Conservation (phyloP, 2,329 filamentous ascomycete genomes). For the Aureobasidium zeae region DNA sequence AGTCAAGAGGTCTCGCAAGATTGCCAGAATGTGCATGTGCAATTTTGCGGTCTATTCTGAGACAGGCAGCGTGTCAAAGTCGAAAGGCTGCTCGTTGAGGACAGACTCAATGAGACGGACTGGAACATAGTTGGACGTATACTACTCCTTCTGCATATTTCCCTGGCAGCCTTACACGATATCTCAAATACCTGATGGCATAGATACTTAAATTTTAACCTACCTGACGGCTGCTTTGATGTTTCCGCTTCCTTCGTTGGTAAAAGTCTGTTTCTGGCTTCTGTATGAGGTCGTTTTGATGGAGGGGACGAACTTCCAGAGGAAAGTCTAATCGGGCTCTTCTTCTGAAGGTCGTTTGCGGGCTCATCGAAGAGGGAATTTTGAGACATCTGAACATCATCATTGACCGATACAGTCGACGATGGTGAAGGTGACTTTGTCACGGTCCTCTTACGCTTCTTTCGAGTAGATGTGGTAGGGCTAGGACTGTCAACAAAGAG, state of each 20-base stretch:
- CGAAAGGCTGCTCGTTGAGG: not conserved
- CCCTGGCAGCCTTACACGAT: not conserved
- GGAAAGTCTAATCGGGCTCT: not conserved
- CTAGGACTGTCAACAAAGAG: not conserved
- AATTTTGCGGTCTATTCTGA: not conserved
- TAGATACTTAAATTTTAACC: conserved; percentile 3
- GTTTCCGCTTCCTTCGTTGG: not conserved
- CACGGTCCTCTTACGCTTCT: not conserved
- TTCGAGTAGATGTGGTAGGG: not conserved
- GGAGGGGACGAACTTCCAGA: not conserved
- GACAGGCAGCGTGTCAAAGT: not conserved
- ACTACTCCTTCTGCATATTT: not conserved
- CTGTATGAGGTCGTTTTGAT: not conserved
- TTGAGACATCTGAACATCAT: conserved; percentile 13
- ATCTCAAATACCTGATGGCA: too few relatives aligned
- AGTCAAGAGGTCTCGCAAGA: not conserved
- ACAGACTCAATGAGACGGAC: too few relatives aligned
- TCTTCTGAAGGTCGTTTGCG: not conserved
- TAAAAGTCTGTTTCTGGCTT: not conserved
- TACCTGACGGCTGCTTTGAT: not conserved
- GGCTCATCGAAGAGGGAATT: conserved; percentile 16
- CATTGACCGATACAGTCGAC: conserved; percentile 5
- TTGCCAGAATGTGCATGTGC: not conserved
- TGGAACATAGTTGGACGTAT: too few relatives aligned
- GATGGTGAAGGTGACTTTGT: not conserved